Evolutionary conservation across 2,329 filamentous ascomycete genomes (phyloP).

Genomic region (Akanthomyces dipterigenus): DNA sequence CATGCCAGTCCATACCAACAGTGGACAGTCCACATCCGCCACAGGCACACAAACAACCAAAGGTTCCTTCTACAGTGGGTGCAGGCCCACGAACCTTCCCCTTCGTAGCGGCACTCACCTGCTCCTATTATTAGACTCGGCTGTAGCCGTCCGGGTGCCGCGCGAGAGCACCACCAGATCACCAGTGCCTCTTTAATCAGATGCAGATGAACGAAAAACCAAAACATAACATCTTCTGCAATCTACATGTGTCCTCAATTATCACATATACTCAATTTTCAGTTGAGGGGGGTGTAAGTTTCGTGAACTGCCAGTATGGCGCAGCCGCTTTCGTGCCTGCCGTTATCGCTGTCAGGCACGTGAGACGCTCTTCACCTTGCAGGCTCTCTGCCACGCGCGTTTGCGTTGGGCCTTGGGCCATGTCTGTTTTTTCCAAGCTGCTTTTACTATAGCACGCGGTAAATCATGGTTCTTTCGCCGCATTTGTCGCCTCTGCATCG

Average conservation of each 20-base stretch:
- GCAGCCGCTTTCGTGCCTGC: background rate
- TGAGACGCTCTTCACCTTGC: conserved; percentile 7
- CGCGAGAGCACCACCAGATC: background rate
- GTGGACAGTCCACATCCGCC: background rate
- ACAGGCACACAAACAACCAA: background rate
- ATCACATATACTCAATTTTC: background rate
- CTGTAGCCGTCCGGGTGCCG: background rate
- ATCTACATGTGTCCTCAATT: background rate
- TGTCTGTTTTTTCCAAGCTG: background rate
- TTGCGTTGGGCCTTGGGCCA: background rate
- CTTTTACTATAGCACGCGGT: background rate
- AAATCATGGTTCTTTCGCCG: background rate
- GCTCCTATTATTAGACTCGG: conserved; percentile 5
- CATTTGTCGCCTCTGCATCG: background rate
- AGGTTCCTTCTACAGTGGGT: background rate
- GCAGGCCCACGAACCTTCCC: background rate
- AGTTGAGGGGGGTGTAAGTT: background rate
- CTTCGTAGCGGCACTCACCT: background rate
- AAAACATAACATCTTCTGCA: background rate
- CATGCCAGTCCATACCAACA: background rate
- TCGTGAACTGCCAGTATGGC: background rate
- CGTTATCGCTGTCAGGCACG: conserved; percentile 5
- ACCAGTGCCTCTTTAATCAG: background rate
- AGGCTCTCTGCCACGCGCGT: background rate
- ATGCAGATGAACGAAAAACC: background rate